A percentile compares a stretch with the other conserved stretches of the same genome.
These are phyloP conservation scores for Limnomonas spitsbergensis DNA, from an alignment of 139 green algal genomes.

Conservation along the genomic window DNA sequence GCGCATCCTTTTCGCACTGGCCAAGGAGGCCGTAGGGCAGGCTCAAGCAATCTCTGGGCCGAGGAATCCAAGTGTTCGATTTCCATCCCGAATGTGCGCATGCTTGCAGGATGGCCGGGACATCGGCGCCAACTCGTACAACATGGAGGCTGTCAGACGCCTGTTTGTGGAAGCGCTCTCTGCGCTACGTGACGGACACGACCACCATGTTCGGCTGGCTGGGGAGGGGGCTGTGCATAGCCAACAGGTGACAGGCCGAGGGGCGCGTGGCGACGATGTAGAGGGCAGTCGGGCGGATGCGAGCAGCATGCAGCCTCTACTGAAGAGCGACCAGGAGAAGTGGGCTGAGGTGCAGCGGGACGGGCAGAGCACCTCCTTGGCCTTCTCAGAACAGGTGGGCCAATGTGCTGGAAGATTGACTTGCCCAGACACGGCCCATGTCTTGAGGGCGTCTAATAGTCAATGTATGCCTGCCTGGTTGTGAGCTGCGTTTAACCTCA, in stretches of 20 bases:
- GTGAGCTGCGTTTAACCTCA: not conserved
- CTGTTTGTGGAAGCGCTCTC: not conserved
- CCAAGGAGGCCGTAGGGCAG: too few relatives aligned
- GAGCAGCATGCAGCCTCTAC: not conserved
- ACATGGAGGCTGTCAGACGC: not conserved
- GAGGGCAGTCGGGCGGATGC: not conserved
- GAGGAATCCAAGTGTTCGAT: not conserved
- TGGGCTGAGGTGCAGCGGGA: slow-evolving; percentile 2
- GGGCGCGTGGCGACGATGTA: not conserved
- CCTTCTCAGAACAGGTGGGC: not conserved
- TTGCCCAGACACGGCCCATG: not conserved
- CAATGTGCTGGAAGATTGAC: not conserved
- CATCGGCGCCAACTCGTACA: not conserved
- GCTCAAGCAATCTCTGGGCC: too few relatives aligned
- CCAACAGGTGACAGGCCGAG: not conserved
- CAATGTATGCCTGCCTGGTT: not conserved
- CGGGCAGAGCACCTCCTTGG: not conserved
- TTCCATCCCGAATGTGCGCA: not conserved
- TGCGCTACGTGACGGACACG: not conserved
- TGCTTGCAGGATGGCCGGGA: not conserved
- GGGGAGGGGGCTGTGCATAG: not conserved
- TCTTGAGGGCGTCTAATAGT: not conserved
- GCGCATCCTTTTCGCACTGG: not conserved
- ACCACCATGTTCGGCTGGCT: not conserved
- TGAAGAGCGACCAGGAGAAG: not conserved